Percentiles rank a stretch among this genome's conserved stretches.
phyloP scores from a whole-genome alignment of 129 eudicot genomes.

The Deinandra increscens region DNA sequence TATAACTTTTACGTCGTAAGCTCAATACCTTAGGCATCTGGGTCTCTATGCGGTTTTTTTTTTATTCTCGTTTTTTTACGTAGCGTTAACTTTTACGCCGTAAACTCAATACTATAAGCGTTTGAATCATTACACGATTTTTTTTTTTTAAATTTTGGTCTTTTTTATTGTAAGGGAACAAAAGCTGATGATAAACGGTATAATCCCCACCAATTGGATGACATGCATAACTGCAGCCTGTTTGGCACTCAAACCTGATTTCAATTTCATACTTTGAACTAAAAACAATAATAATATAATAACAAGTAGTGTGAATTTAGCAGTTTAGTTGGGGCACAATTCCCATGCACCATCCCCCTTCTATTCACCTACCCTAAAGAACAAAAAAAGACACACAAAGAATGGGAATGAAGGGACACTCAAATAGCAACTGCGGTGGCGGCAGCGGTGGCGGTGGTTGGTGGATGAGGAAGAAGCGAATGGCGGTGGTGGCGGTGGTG shows the following conservation, averaged over 20 bases:
- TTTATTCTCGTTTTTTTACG: no score
- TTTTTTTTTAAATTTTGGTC: no score
- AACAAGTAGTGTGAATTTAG: conserved; percentile 1
- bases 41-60: no score
- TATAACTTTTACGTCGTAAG: no score
- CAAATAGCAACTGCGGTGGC: conserved; percentile 33
- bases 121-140: no score
- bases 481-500: conserved; percentile 37
- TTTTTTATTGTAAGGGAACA: no score
- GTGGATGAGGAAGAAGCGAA: conserved; percentile 23
- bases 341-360: conserved; percentile 45
- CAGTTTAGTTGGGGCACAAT: conserved; percentile 38
- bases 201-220: conserved; percentile 39
- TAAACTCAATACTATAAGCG: no score
- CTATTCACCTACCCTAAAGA: neutral
- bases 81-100: no score
- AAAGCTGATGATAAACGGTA: no score
- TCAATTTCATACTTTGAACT: neutral
- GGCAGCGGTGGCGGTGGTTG: conserved; percentile 25
- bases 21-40: no score
- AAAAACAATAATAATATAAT: neutral
- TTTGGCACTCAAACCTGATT: conserved; percentile 16
- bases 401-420: conserved; percentile 32
- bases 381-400: neutral
- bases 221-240: conserved; percentile 29